These are phyloP conservation scores for Zygosaccharomyces sapae DNA, from an alignment of 1,139 yeast species.

Conservation along the genomic window DNA sequence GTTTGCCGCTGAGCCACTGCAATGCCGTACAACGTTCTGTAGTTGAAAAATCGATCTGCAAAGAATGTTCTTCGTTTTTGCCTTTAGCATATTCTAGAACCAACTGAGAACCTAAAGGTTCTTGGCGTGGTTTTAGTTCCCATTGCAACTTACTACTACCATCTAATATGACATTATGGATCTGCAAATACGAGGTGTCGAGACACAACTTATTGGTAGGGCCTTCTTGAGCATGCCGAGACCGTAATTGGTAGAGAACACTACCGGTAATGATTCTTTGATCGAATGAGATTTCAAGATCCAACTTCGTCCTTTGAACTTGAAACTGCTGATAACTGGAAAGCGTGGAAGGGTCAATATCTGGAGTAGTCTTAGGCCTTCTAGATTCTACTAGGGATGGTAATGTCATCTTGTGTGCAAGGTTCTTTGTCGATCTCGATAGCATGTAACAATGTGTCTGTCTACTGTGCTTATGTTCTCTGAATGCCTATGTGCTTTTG, in stretches of 20 bases:
- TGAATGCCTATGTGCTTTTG: not conserved
- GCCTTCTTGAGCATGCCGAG: slow-evolving; percentile 18
- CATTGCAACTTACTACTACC: not conserved
- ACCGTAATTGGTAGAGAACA: slow-evolving; percentile 46
- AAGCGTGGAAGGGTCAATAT: slow-evolving; percentile 66
- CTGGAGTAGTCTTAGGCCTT: slow-evolving; percentile 46
- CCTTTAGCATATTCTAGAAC: slow-evolving; percentile 35
- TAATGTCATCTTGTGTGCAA: slow-evolving; percentile 11
- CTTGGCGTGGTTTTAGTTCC: slow-evolving; percentile 46
- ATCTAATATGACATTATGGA: slow-evolving; percentile 39
- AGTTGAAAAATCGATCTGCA: slow-evolving; percentile 57
- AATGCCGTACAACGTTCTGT: slow-evolving; percentile 76
- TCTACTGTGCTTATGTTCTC: not conserved
- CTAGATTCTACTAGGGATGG: slow-evolving; percentile 27
- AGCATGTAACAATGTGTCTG: not conserved
- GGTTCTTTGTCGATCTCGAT: not conserved
- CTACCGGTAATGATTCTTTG: slow-evolving; percentile 50
- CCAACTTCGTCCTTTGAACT: slow-evolving; percentile 50
- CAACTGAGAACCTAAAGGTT: slow-evolving; percentile 66
- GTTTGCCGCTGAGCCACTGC: slow-evolving; percentile 75
- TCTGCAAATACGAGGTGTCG: slow-evolving; percentile 64
- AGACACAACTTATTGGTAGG: slow-evolving; percentile 42
- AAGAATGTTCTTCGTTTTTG: slow-evolving; percentile 17
- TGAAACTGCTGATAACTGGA: slow-evolving; percentile 61
- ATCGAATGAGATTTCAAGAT: slow-evolving; percentile 55